phyloP scores from a whole-genome alignment of 352 stramenopile genomes.

The Phytophthora capsici region DNA sequence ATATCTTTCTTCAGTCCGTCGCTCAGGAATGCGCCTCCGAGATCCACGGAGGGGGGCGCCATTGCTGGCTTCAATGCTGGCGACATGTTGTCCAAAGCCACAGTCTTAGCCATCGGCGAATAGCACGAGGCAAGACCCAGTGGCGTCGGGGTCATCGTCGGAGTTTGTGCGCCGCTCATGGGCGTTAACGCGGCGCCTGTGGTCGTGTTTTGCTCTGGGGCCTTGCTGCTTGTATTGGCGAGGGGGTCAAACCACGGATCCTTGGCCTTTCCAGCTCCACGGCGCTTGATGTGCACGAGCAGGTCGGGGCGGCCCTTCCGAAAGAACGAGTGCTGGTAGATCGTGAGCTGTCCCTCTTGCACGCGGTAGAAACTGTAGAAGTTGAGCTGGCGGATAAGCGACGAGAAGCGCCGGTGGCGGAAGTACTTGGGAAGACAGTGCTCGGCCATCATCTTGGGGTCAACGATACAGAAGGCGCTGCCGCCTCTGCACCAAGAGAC shows the following conservation, averaged over 20 bases:
- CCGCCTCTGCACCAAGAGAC: conserved; percentile 89
- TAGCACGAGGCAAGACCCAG: conserved; percentile 63
- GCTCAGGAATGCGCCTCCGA: conserved; percentile 50
- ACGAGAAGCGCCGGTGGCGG: conserved; percentile 88
- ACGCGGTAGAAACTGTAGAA: conserved; percentile 94
- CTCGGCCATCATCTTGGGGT: conserved; percentile 88
- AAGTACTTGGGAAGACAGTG: conserved; percentile 93
- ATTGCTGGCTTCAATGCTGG: conserved; percentile 79
- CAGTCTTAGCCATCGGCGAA: conserved; percentile 81
- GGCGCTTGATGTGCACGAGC: conserved; percentile 86
- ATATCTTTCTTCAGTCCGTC: conserved; percentile 52
- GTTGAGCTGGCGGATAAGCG: conserved; percentile 91
- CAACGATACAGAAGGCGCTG: conserved; percentile 92
- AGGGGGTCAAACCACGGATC: conserved; percentile 87
- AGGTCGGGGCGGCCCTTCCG: conserved; percentile 81
- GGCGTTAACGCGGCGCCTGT: conserved; percentile 2
- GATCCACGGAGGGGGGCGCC: conserved; percentile 66
- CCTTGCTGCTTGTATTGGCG: conserved; percentile 37
- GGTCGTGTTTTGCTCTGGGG: conserved; percentile 7
- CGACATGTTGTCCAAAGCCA: conserved; percentile 87
- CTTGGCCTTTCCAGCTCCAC: conserved; percentile 83
- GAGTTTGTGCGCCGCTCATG: conserved; percentile 27
- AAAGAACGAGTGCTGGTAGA: conserved; percentile 90
- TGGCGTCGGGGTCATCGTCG: conserved; percentile 30
- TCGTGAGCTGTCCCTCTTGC: conserved; percentile 83